Evolutionary conservation across 1,139 yeast genomes (phyloP), one percentile per base, ranked within the genome.

Genomic region (Magnusiomyces paraingens): DNA sequence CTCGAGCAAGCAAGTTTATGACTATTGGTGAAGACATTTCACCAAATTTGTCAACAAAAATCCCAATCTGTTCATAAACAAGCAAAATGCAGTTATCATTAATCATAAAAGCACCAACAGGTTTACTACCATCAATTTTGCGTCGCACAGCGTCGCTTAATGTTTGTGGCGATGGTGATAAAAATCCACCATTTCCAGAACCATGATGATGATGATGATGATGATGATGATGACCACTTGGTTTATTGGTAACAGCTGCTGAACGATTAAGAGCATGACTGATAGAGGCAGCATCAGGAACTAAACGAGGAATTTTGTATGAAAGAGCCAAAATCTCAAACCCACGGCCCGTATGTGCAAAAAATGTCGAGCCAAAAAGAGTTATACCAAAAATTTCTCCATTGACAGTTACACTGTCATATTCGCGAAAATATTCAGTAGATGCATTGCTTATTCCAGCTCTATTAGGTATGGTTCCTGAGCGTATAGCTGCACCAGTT

Each of bases 1-100:
- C 86, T 61, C 76, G 77, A 64, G 84, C 83, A 54, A 82, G 82
- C 65, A 86, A 82, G 53, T 80, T 78, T 29, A 88, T 71, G 40
- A 82, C 75, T 40, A 81, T 74, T 18, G 74, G 75, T 35, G 86
- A 72, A 6, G 83, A 77, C 47, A 86, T 70, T 57, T 77, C 78
- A 1, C 95, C 95, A 51, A 76, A 75, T 56, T 80, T 79, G 66
- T 86, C 84, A 56, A 84, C 78, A 59, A 83, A 84, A 2, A 89
- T 73, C 1, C 89, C 93, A 65, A 85, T 82, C 55, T 84, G 84
- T 57, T 80, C 85, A 69, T 86, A 89, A 42, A 86, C 86, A 51
- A 87, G 70, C 6, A 88, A 66, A 55, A 83, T 80, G 51, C 78
- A 80, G 43, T 78, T 75, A 46, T 80, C 80, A 20, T 76, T 67